Percentiles rank a stretch among this genome's conserved stretches.
phyloP scores from a whole-genome alignment of 495 filamentous ascomycete species.

The Pseudomonodictys pantanalensis region DNA sequence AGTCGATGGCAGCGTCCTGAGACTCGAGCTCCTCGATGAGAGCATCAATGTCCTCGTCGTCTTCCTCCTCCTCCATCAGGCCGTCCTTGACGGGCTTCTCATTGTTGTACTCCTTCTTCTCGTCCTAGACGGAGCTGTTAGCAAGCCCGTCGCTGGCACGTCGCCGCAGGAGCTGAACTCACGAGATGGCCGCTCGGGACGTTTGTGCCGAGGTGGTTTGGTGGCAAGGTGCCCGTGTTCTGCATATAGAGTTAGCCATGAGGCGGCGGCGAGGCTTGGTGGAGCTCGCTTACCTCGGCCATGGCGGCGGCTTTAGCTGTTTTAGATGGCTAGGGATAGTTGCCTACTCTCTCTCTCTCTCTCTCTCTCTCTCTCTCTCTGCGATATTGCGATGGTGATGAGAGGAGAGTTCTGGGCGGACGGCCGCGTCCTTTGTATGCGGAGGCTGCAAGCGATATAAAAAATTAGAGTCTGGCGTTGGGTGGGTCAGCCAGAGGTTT shows the following conservation, averaged over 20 bases:
- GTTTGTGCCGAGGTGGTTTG: constrained; percentile 32
- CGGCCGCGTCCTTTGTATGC: constrained; percentile 20
- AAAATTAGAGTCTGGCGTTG: background rate
- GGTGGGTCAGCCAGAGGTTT: background rate
- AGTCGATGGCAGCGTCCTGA: constrained; percentile 64
- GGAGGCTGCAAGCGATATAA: background rate
- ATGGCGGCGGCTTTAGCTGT: constrained; percentile 7
- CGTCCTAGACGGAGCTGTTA: constrained; percentile 22
- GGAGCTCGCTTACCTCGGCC: constrained; percentile 28
- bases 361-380: no score
- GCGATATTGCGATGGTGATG: constrained; percentile 6
- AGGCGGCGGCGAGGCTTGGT: background rate
- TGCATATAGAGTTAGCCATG: constrained; percentile 17
- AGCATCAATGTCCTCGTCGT: constrained; percentile 72
- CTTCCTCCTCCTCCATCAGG: constrained; percentile 63
- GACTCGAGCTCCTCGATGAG: constrained; percentile 82
- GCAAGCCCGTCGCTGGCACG: background rate
- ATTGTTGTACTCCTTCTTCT: constrained; percentile 38
- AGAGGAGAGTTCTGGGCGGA: background rate
- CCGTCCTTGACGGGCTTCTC: constrained; percentile 45
- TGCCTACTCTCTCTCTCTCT: no score
- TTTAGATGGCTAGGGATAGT: background rate
- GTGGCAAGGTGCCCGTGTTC: constrained; percentile 24
- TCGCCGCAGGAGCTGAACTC: background rate
- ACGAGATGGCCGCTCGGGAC: constrained; percentile 29